Percentiles rank a stretch among this genome's conserved stretches.
Conservation (phyloP, 208 protist species). For the Angomonas deanei region DNA sequence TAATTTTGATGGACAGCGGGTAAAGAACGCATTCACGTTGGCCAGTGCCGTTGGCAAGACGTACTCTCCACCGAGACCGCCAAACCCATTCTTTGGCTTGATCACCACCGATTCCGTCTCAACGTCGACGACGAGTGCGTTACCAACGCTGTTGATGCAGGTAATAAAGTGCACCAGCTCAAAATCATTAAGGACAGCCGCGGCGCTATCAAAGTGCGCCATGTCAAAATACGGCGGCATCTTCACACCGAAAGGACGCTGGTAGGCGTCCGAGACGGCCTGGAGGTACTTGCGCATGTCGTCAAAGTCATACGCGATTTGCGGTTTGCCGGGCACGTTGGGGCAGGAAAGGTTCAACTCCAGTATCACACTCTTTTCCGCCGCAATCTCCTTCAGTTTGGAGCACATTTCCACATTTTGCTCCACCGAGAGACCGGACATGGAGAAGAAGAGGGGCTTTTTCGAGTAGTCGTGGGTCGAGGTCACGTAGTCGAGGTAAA, state of each 20-base stretch:
- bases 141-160: constrained; percentile 87
- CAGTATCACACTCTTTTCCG: constrained; percentile 56
- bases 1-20: constrained; percentile 70
- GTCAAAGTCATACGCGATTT: constrained; percentile 86
- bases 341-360: constrained; percentile 89
- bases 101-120: constrained; percentile 82
- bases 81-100: constrained; percentile 84
- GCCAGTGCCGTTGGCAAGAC: constrained; percentile 85
- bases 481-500: constrained; percentile 58
- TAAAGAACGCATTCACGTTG: constrained; percentile 86
- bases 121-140: constrained; percentile 79
- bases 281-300: constrained; percentile 62
- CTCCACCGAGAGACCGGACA: constrained; percentile 72
- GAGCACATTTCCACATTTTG: constrained; percentile 74
- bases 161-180: constrained; percentile 78
- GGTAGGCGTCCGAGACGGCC: constrained; percentile 52
- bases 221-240: constrained; percentile 90
- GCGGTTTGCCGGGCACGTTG: constrained; percentile 86
- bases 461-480: constrained; percentile 45
- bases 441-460: constrained; percentile 84
- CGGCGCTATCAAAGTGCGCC: constrained; percentile 79
- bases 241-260: constrained; percentile 82
- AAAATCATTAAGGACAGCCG: constrained; percentile 76
- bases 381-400: constrained; percentile 38
- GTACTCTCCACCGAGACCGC: constrained; percentile 76